A percentile compares a stretch with the other conserved stretches of the same genome.
Evolutionary conservation across 176 grass and related monocot genomes (phyloP).

Genomic region (Poa annua): DNA sequence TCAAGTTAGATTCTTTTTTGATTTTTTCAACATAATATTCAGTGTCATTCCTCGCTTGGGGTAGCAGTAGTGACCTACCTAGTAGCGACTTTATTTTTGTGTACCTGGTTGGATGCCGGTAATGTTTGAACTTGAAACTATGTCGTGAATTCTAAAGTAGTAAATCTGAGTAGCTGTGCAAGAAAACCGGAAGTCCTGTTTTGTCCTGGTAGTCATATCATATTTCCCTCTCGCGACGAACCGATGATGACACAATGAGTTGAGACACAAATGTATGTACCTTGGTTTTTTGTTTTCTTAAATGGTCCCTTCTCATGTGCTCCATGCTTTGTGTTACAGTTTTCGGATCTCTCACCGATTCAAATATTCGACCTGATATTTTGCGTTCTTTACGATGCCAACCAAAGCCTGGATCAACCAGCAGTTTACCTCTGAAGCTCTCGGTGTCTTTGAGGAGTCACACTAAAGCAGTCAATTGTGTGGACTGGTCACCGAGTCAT

Average conservation of each 20-base stretch:
- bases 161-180: neutral
- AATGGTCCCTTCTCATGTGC: constrained; percentile 34
- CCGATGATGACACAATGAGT: neutral
- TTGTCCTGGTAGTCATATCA: neutral
- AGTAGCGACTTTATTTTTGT: neutral
- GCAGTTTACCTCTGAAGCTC: constrained; percentile 44
- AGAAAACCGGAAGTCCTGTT: neutral
- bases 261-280: constrained; percentile 9
- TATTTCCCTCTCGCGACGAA: neutral
- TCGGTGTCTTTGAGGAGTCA: constrained; percentile 66
- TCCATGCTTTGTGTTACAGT: constrained; percentile 45
- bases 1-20: neutral
- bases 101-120: neutral
- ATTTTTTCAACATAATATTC: neutral
- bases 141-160: neutral
- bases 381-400: constrained; percentile 53
- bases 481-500: constrained; percentile 79
- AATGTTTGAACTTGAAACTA: neutral
- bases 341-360: constrained; percentile 52
- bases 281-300: neutral
- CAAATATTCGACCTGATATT: constrained; percentile 60
- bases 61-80: neutral
- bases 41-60: neutral
- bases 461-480: constrained; percentile 67
- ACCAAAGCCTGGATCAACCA: constrained; percentile 42